Percentiles rank a stretch among this genome's conserved stretches.
These are phyloP conservation scores for Codiaeum variegatum DNA, from an alignment of 441 rosid species.

Conservation along the genomic window DNA sequence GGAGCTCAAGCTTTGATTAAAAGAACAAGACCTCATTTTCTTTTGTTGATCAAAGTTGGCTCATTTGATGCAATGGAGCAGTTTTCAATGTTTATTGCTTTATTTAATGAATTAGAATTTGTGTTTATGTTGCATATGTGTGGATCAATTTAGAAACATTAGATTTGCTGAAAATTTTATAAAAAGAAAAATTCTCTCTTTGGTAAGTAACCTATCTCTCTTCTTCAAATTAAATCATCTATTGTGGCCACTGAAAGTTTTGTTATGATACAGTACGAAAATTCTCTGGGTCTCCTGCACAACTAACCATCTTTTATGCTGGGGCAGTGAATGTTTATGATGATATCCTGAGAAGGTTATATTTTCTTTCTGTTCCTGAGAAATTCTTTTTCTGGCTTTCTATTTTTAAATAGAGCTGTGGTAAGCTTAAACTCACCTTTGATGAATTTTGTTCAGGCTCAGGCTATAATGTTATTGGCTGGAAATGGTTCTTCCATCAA, in stretches of 20 bases:
- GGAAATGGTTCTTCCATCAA: slow-evolving; percentile 38
- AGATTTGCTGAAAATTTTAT: too few relatives aligned
- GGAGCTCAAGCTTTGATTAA: neutral
- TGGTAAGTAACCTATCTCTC: too few relatives aligned
- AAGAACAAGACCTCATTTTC: neutral
- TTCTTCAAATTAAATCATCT: too few relatives aligned
- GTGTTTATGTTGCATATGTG: neutral
- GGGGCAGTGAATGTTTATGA: slow-evolving; percentile 61
- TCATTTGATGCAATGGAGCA: neutral
- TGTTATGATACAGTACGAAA: slow-evolving; percentile 32
- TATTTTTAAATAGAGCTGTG: neutral
- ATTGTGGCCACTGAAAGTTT: too few relatives aligned
- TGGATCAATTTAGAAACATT: neutral
- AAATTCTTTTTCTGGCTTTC: neutral
- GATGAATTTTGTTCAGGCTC: slow-evolving; percentile 46
- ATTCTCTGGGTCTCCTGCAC: slow-evolving; percentile 37
- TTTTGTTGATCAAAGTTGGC: neutral
- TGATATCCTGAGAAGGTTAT: slow-evolving; percentile 67
- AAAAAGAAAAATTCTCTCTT: too few relatives aligned
- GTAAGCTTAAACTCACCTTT: slow-evolving; percentile 2
- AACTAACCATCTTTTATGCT: slow-evolving; percentile 61
- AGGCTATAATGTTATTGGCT: slow-evolving; percentile 73
- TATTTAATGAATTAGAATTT: neutral
- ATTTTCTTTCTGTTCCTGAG: slow-evolving; percentile 5
- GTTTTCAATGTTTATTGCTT: neutral